These are phyloP conservation scores for Pseudogymnoascus sp. DNA, from an alignment of 2,329 filamentous ascomycete species.

Conservation along the genomic window DNA sequence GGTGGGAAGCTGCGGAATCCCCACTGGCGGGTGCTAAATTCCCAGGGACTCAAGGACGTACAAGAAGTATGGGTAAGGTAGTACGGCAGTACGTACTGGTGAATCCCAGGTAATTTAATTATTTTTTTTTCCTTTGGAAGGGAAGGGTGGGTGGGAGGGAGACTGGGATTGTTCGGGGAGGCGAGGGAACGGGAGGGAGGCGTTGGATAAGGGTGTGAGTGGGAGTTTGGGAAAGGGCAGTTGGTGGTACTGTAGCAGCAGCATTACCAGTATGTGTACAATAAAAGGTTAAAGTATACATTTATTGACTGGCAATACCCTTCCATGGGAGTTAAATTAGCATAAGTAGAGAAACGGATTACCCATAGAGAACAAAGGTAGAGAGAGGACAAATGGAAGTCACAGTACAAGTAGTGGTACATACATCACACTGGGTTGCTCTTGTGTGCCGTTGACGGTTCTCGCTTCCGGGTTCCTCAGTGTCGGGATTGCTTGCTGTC, in stretches of 20 bases:
- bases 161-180: not conserved
- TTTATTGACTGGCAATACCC: not conserved
- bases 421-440: too few species aligned
- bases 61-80: not conserved
- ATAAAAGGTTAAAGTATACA: not conserved
- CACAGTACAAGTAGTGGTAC: too few species aligned
- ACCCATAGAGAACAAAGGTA: too few species aligned
- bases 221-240: too few species aligned
- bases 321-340: not conserved
- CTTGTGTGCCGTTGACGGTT: not conserved
- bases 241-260: not conserved
- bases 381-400: too few species aligned
- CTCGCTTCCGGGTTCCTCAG: slow-evolving; percentile 1
- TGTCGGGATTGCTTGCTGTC: slow-evolving; percentile 5
- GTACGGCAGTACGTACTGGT: not conserved
- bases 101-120: not conserved
- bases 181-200: not conserved
- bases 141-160: not conserved
- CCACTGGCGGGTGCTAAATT: slow-evolving; percentile 1
- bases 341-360: not conserved
- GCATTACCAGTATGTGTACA: not conserved
- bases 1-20: slow-evolving; percentile 3
- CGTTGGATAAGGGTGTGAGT: not conserved
- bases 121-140: not conserved
- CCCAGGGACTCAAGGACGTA: not conserved